Base-by-base conservation (phyloP, 2,329 filamentous ascomycete genomes). In the Orbilia brochopaga region DNA sequence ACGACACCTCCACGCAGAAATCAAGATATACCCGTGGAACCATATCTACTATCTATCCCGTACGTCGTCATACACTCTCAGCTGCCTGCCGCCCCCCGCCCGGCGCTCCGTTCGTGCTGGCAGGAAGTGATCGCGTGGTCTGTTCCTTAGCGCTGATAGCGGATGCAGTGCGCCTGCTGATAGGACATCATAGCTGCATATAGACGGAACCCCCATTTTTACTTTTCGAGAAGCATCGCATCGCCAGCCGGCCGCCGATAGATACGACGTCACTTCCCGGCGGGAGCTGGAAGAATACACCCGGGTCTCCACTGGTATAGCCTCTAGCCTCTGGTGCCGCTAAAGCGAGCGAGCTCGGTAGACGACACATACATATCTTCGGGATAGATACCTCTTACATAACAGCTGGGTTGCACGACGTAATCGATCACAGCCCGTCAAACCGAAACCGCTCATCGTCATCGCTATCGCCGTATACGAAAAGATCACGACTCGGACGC, bases 121-220 rank as follows among this genome's bases (percentile, higher is more conserved):
- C n/a, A n/a, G n/a, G n/a, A 21, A 48, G 44, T 48, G 44, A 48
- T 48, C 44, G 44, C 44, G 44, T 48, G 44, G 44, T 23, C 44
- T 48, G 15, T 23, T 48, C 44, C 17, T 10, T 48, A 48, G 44
- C 44, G 17, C 44, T 48, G 17, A 48, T 48, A 19, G 44, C 44
- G 19, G 8, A 19, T 48, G 27, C 27, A 32, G 8, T 32, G 15
- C 44, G 44, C 44, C 44, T 48, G 44, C 44, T 48, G 44, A 48
- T 48, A 23, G 19, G 15, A 21, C 27, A 32, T 32, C 27, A 32
- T 32, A 32, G 8, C 27, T 32, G 27, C 27, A 32, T 32, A 32
- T 8, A 8, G 27, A 32, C 4, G 27, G 8, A 32, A 32, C 27
- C 27, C 27, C 27, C 27, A 32, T 32, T 32, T 32, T 32, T 32